A percentile compares a stretch with the other conserved stretches of the same genome.
Evolutionary conservation across 371 early-diverging fungal genomes (phyloP).

Genomic region (Circinella umbellata): DNA sequence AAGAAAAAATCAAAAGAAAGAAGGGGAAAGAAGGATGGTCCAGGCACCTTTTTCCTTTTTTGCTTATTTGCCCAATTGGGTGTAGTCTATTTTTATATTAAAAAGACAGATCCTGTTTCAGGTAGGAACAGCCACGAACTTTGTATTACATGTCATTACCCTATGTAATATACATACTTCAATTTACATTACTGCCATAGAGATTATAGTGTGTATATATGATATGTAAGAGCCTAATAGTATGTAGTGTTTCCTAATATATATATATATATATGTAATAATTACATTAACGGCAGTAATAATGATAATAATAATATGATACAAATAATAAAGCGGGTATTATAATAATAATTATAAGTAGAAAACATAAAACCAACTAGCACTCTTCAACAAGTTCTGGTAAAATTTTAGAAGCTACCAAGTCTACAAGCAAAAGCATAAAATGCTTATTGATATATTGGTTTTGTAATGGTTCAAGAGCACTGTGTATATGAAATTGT

Average conservation of each 20-base stretch:
- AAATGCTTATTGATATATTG: constrained; percentile 53
- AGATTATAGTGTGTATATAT: too few relatives aligned
- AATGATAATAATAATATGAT: not conserved
- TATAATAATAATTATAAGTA: not conserved
- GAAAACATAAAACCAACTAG: not conserved
- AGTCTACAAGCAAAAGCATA: constrained; percentile 45
- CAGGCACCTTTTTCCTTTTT: too few relatives aligned
- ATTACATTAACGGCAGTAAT: not conserved
- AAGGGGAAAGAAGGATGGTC: not conserved
- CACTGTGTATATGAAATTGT: constrained; percentile 44
- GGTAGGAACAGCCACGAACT: too few relatives aligned
- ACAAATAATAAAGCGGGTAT: too few relatives aligned
- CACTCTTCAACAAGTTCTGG: constrained; percentile 38
- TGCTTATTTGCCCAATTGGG: too few relatives aligned
- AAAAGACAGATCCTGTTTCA: too few relatives aligned
- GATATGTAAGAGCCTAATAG: too few relatives aligned
- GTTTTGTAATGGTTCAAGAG: constrained; percentile 49
- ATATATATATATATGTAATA: not conserved
- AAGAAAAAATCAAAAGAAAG: not conserved
- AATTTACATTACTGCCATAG: too few relatives aligned
- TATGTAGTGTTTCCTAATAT: too few relatives aligned
- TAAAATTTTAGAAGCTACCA: constrained; percentile 40
- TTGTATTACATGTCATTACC: too few relatives aligned
- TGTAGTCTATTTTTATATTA: too few relatives aligned
- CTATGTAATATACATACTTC: too few relatives aligned